Evolutionary conservation across 73 alveolate species (phyloP), one percentile per base, ranked within the genome.

Genomic region (Loxodes magnus): DNA sequence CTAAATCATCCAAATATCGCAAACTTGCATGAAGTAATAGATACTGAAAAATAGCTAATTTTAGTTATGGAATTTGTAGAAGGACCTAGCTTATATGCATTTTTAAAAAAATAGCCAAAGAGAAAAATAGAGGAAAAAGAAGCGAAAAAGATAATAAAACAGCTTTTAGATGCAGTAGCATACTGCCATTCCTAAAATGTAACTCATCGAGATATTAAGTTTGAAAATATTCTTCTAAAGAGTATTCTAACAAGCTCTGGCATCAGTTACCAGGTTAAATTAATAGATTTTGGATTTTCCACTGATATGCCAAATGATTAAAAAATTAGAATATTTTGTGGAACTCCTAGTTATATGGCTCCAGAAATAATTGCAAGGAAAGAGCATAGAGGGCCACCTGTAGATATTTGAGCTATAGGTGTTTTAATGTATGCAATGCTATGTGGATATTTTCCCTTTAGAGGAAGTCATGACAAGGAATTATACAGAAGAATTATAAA

Each of bases 261-360:
- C n/a, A n/a, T n/a, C n/a, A 33, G 14, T n/a, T n/a, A 33, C 14
- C 20, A 64, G 2, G 74, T 61, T 6, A 73, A 73, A 64, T 53
- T 73, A 28, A 64, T 74, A 20, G 87, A 73, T 64, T 73, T 73
- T 46, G 87, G 87, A 0, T 74, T 73, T 16, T 69, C 78, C 24
- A 61, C 50, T 42, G 17, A 55, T 24, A 52, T 64, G 3, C 66
- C 59, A 41, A 49, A 34, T 28, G 79, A 73, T 9, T 57, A 49
- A 54, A 73, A 51, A 43, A 55, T 73, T 28, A 21, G 30, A 4
- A 76, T 56, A 37, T 76, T 64, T 61, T 83, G 95, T 46, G 95
- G 95, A 4, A 83, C 95, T 20, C 95, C 95, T 14, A 74, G 76
- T 19, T 83, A 83, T 55, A 77, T 83, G 95, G 95, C 95, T 14